Evolutionary conservation across 345 rosid species (phyloP), one percentile per base, ranked within the genome.

Genomic region (Geranium brycei): DNA sequence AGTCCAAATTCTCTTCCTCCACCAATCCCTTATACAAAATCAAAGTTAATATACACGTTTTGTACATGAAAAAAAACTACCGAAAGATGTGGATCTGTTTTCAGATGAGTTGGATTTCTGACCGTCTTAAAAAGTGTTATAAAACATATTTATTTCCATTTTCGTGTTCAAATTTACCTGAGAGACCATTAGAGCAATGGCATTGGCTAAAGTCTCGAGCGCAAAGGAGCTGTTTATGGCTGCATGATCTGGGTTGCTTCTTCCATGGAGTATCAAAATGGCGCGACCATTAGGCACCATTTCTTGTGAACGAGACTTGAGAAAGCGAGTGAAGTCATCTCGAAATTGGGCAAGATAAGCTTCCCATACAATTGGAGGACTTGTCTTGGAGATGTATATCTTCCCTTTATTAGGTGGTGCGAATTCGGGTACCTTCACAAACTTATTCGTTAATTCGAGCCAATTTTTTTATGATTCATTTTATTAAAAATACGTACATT

Each of bases 321-420:
- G 19, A 62, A 74, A 71, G 55, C 56, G 31, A 6, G 60, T 18
- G 47, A 71, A 74, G 38, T 78, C 78, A 1, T 28, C 61, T 60
- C 57, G 61, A 23, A 74, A 74, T 28, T 71, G 78, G 14, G 63
- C 19, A 10, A 68, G 19, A 57, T 78, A 78, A 23, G 76, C 76
- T 62, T 63, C 68, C 41, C 31, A 57, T 14, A 71, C 78, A 13
- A 16, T 51, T 3, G 13, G 51, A 17, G 77, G 70, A 35, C 78
- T 71, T 7, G 69, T 63, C 30, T 63, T 51, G 0, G 69, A 62
- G 28, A 73, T 62, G 71, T 31, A 62, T 17, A 77, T 58, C 31
- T 61, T 71, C 10, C 81, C 76, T n/a, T 71, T 71, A 62, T 77
- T 77, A 17, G 70, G 7, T 41, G 66, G 68, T 5, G 58, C 57